Percentiles rank a stretch among this genome's conserved stretches.
Evolutionary conservation across 148 eudicot genomes (phyloP).

Genomic region (Rhododendron ferrugineum): DNA sequence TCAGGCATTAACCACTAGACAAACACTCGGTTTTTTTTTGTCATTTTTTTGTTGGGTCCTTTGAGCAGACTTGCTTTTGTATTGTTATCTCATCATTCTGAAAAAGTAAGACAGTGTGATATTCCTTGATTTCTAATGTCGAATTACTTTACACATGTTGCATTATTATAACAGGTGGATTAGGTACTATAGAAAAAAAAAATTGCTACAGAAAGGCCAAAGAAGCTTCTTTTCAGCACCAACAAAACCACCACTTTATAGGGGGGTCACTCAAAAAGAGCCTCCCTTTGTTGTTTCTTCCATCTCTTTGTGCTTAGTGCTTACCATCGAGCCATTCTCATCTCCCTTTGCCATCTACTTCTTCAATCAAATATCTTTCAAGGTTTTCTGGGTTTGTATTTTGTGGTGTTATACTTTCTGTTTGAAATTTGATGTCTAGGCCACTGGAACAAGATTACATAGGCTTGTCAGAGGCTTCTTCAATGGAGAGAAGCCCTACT

Average conservation of each 20-base stretch:
- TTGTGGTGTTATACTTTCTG: background rate
- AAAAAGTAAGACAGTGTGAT: background rate
- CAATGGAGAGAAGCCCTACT: constrained; percentile 38
- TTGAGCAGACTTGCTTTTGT: background rate
- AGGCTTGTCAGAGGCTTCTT: constrained; percentile 48
- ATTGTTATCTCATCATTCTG: background rate
- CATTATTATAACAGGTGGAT: background rate
- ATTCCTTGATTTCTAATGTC: background rate
- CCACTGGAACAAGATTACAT: constrained; percentile 62
- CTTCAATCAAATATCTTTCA: constrained; percentile 1
- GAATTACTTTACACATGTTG: background rate
- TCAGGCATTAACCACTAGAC: too few species aligned
- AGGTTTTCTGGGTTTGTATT: background rate
- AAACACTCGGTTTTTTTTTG: too few species aligned
- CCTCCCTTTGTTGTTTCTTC: background rate
- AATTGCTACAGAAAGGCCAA: constrained; percentile 16
- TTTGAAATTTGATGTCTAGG: constrained; percentile 37
- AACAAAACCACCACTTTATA: constrained; percentile 18
- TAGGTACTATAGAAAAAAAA: background rate
- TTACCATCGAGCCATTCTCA: constrained; percentile 1
- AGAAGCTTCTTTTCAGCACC: constrained; percentile 38
- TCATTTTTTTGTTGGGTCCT: background rate
- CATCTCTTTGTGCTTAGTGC: background rate
- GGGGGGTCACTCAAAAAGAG: background rate
- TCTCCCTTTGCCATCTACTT: background rate